Conservation (phyloP, 1,139 yeast species). For the Geotrichum europaeum region DNA sequence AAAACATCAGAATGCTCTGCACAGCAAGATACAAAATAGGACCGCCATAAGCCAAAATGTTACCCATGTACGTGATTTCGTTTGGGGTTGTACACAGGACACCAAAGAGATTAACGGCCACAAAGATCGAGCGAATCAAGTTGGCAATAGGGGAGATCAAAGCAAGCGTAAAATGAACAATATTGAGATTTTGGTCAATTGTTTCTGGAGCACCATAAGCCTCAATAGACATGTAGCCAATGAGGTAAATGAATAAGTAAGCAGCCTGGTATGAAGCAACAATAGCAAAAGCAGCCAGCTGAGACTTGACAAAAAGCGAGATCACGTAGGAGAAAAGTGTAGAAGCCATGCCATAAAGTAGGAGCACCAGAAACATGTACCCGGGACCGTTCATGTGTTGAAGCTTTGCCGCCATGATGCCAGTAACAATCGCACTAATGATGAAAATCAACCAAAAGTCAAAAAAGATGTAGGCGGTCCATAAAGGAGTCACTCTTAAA, state of each 20-base stretch:
- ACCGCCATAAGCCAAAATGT: conserved; percentile 35
- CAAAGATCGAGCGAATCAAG: conserved; percentile 31
- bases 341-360: conserved; percentile 33
- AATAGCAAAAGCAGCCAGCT: conserved; percentile 36
- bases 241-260: conserved; percentile 31
- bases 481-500: conserved; percentile 33
- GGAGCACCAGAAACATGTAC: conserved; percentile 31
- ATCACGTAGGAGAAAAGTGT: conserved; percentile 30
- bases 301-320: conserved; percentile 33
- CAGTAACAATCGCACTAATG: conserved; percentile 28
- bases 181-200: conserved; percentile 24
- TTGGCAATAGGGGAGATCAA: conserved; percentile 31
- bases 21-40: conserved; percentile 33
- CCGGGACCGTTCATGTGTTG: conserved; percentile 30
- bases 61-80: conserved; percentile 28
- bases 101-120: conserved; percentile 34
- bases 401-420: conserved; percentile 27
- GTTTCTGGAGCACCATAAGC: conserved; percentile 31
- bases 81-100: conserved; percentile 27
- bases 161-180: conserved; percentile 31
- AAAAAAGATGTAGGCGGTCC: conserved; percentile 33
- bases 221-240: conserved; percentile 31
- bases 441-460: conserved; percentile 27
- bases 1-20: conserved; percentile 27
- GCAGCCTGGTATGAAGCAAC: conserved; percentile 34